phyloP scores from a whole-genome alignment of 352 stramenopile species.

The Phytophthora brassicae region DNA sequence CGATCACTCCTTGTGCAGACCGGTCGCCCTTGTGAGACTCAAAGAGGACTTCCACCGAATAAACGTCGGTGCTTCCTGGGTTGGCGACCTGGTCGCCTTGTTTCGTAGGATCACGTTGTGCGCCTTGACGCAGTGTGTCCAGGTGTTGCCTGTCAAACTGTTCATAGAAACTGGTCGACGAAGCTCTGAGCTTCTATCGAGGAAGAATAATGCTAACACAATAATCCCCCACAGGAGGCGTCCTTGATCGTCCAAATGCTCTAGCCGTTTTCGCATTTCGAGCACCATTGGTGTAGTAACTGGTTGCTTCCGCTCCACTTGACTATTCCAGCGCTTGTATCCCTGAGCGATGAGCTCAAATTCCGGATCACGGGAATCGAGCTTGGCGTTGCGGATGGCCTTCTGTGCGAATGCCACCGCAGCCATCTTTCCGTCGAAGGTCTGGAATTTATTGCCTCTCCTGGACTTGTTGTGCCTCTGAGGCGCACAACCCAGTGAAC shows the following conservation, averaged over 20 bases:
- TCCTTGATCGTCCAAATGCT: too few species aligned
- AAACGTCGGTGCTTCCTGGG: not conserved
- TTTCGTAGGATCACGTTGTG: slow-evolving; percentile 7
- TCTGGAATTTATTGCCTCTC: slow-evolving; percentile 23
- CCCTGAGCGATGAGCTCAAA: slow-evolving; percentile 28
- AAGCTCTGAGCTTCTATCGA: slow-evolving; percentile 27
- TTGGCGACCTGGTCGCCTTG: not conserved
- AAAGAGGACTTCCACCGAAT: slow-evolving; percentile 4
- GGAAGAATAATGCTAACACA: too few species aligned
- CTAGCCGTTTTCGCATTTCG: too few species aligned
- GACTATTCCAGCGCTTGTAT: too few species aligned
- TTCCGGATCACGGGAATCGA: slow-evolving; percentile 29
- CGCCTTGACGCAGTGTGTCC: slow-evolving; percentile 8
- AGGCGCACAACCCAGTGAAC: slow-evolving; percentile 14
- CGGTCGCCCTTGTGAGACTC: slow-evolving; percentile 10
- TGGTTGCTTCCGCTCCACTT: too few species aligned
- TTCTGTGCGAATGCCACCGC: slow-evolving; percentile 21
- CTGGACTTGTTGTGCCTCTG: slow-evolving; percentile 23
- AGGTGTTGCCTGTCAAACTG: not conserved
- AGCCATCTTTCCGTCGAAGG: slow-evolving; percentile 20
- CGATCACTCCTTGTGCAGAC: not conserved
- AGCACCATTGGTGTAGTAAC: too few species aligned
- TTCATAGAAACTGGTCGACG: slow-evolving; percentile 6
- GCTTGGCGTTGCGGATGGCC: slow-evolving; percentile 15
- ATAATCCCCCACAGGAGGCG: too few species aligned